phyloP scores from a whole-genome alignment of 305 asterid genomes.

The Fraxinus latifolia region DNA sequence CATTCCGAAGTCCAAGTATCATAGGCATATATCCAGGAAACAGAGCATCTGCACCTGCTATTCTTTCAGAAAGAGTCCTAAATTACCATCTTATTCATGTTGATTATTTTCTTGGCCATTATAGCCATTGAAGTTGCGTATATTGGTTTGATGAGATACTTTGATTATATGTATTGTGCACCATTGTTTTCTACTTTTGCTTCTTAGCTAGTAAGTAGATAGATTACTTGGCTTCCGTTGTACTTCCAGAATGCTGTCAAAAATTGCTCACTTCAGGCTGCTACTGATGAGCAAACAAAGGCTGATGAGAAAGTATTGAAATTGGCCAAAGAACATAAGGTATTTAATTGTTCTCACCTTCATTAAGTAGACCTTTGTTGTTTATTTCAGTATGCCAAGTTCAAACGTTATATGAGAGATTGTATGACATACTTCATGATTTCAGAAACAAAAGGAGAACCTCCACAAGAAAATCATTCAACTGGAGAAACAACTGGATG shows the following conservation, averaged over 20 bases:
- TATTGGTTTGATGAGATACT: conserved; percentile 5
- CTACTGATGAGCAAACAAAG: conserved; percentile 66
- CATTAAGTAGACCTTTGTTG: conserved; percentile 1
- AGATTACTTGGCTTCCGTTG: not conserved
- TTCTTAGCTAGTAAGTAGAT: conserved; percentile 9
- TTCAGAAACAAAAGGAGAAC: conserved; percentile 82
- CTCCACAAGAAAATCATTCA: conserved; percentile 60
- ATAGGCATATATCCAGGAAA: not conserved
- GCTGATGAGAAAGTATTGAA: conserved; percentile 66
- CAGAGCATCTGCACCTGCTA: not conserved
- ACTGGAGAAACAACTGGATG: conserved; percentile 72
- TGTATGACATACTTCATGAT: conserved; percentile 24
- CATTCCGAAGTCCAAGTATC: not conserved
- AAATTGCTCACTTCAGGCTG: conserved; percentile 63
- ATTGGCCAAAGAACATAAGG: conserved; percentile 87
- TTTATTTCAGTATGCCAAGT: conserved; percentile 23
- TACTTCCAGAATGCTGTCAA: conserved; percentile 60
- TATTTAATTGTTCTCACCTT: conserved; percentile 28
- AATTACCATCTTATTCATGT: conserved; percentile 5
- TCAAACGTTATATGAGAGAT: conserved; percentile 9
- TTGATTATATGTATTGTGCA: conserved; percentile 3
- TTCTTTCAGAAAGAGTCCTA: not conserved
- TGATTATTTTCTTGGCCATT: not conserved
- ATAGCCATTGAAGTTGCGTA: not conserved
- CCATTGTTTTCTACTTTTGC: conserved; percentile 1